phyloP scores from a whole-genome alignment of 345 rosid genomes.

The Citrus cavaleriei region DNA sequence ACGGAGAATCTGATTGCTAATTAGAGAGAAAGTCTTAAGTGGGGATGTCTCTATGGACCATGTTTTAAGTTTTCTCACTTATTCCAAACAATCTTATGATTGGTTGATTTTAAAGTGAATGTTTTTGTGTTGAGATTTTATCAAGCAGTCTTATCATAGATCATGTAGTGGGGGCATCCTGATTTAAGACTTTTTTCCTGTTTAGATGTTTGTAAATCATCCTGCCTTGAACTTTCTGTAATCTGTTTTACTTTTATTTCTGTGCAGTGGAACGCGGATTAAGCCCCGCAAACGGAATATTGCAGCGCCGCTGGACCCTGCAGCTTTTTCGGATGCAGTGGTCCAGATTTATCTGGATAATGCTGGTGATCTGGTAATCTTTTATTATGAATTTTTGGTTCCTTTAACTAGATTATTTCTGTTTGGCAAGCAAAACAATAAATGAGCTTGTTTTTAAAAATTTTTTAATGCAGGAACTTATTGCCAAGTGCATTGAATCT shows the following conservation, averaged over 20 bases:
- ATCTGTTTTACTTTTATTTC: not conserved
- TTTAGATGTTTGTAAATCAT: not conserved
- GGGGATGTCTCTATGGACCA: not conserved
- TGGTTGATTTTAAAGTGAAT: not conserved
- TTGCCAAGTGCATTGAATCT: constrained; percentile 86
- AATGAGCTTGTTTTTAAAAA: not conserved
- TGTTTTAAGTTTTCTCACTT: not conserved
- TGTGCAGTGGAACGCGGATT: constrained; percentile 97
- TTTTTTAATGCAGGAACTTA: constrained; percentile 55
- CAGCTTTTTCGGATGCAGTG: constrained; percentile 96
- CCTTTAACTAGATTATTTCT: not conserved
- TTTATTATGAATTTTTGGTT: not conserved
- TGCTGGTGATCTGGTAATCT: constrained; percentile 93
- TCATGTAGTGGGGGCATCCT: not conserved
- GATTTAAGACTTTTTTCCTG: not conserved
- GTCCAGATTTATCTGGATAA: constrained; percentile 93
- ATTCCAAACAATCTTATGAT: not conserved
- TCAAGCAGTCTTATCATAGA: not conserved
- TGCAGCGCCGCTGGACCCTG: constrained; percentile 96
- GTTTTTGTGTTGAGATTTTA: not conserved
- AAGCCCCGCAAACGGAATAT: constrained; percentile 99
- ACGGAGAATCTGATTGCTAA: not conserved
- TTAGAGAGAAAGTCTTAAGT: not conserved
- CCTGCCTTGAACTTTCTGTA: not conserved
- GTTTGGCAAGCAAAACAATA: not conserved